Conservation (phyloP, 2,329 filamentous ascomycete genomes). For the Pseudocercospora macadamiae region DNA sequence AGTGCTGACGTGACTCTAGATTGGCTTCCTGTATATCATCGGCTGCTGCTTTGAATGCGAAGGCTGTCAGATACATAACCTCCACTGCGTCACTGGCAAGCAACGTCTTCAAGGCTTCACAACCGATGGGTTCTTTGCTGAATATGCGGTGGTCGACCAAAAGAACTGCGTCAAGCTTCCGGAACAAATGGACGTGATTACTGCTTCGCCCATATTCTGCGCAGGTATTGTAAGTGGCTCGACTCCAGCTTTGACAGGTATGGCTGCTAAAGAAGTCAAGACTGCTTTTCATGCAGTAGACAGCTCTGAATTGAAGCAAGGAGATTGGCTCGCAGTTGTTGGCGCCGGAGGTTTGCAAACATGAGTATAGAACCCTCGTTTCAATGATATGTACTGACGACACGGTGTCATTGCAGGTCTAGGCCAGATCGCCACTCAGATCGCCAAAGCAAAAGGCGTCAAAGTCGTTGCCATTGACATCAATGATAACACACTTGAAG, state of each 20-base stretch:
- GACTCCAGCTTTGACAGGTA: background rate
- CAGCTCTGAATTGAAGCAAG: conserved; percentile 21
- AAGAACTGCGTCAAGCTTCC: conserved; percentile 24
- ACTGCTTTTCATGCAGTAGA: conserved; percentile 27
- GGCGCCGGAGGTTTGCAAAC: conserved; percentile 24
- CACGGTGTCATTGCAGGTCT: no score
- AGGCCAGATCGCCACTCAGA: conserved; percentile 24
- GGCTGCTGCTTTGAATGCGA: conserved; percentile 27
- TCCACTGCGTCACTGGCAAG: conserved; percentile 22
- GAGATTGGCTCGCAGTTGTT: conserved; percentile 25
- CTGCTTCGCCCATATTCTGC: conserved; percentile 23
- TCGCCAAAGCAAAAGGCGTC: conserved; percentile 22
- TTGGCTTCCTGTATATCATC: conserved; percentile 26
- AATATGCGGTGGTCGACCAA: conserved; percentile 25
- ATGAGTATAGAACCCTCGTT: no score
- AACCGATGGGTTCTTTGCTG: conserved; percentile 26
- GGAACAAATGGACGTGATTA: conserved; percentile 21
- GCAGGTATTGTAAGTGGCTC: conserved; percentile 18
- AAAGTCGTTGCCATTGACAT: conserved; percentile 25
- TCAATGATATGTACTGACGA: no score
- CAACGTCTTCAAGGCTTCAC: conserved; percentile 24
- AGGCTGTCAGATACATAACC: conserved; percentile 24
- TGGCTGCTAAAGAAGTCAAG: background rate
- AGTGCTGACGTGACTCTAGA: background rate
- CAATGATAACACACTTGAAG: conserved; percentile 24